Conservation (phyloP, 2,329 filamentous ascomycete species). For the Alternaria triticimaculans region DNA sequence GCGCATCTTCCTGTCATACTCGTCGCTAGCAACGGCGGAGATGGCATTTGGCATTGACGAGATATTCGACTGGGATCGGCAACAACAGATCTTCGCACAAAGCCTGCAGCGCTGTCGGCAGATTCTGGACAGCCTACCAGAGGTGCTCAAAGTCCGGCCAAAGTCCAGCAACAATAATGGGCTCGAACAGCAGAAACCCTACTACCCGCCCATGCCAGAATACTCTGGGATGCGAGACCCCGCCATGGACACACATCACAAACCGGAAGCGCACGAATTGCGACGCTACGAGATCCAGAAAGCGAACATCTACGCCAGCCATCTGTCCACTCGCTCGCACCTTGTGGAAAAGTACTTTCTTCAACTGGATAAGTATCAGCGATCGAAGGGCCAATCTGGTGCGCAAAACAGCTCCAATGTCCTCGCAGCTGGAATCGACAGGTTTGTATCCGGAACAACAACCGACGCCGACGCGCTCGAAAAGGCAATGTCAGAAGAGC, state of each 20-base stretch:
- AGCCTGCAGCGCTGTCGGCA: conserved; percentile 74
- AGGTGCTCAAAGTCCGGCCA: conserved; percentile 67
- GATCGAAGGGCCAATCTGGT: conserved; percentile 54
- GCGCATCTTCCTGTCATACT: conserved; percentile 81
- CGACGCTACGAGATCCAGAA: conserved; percentile 82
- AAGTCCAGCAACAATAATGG: conserved; percentile 46
- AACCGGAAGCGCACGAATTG: conserved; percentile 43
- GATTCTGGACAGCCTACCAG: conserved; percentile 70
- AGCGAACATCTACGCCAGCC: conserved; percentile 84
- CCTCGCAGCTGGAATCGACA: conserved; percentile 39
- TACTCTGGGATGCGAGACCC: conserved; percentile 40
- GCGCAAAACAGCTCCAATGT: conserved; percentile 38
- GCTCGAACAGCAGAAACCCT: conserved; percentile 39
- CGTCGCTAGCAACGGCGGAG: conserved; percentile 78
- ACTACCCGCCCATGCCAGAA: conserved; percentile 48
- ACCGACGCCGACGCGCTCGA: conserved; percentile 58
- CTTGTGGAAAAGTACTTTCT: conserved; percentile 87
- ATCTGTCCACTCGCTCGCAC: conserved; percentile 81
- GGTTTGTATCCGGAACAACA: conserved; percentile 26
- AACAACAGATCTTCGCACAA: conserved; percentile 74
- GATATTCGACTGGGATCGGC: conserved; percentile 77
- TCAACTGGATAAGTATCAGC: conserved; percentile 69
- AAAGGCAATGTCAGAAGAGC: conserved; percentile 73
- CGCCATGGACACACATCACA: conserved; percentile 28
- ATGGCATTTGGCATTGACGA: conserved; percentile 81